Evolutionary conservation across 768 basidiomycete species (phyloP).

Genomic region (Tulasnella sp.): DNA sequence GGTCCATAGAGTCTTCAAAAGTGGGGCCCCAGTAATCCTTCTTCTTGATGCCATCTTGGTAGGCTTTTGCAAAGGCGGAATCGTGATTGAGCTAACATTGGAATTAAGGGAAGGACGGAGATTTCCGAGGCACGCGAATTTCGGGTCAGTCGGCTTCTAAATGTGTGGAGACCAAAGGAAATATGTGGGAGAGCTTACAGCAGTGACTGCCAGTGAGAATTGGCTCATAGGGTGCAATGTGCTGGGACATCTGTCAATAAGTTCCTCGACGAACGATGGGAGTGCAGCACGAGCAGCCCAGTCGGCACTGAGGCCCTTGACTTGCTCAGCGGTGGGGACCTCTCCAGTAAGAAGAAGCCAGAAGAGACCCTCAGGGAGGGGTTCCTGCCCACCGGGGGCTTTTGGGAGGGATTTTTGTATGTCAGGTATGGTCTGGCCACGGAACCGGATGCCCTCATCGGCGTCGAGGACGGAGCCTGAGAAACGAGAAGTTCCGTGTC

Average conservation of each 20-base stretch:
- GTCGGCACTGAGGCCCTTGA: conserved; percentile 73
- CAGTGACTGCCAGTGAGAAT: conserved; percentile 92
- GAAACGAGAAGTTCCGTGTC: not conserved
- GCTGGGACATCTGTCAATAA: conserved; percentile 84
- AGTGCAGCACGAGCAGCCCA: conserved; percentile 90
- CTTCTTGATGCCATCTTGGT: conserved; percentile 84
- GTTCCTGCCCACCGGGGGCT: conserved; percentile 77
- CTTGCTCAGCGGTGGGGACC: conserved; percentile 84
- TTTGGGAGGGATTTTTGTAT: conserved; percentile 79
- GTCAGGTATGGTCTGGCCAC: conserved; percentile 90
- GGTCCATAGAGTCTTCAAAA: conserved; percentile 82
- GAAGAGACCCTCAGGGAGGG: conserved; percentile 88
- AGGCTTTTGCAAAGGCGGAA: conserved; percentile 92
- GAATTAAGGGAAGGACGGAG: conserved; percentile 7
- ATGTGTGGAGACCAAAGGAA: not conserved
- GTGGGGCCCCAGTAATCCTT: conserved; percentile 95
- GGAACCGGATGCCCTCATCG: conserved; percentile 97
- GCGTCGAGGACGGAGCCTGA: conserved; percentile 81
- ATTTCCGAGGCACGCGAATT: too few relatives aligned
- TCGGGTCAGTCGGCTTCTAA: too few relatives aligned
- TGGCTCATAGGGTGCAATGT: conserved; percentile 99
- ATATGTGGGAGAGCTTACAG: conserved; percentile 36
- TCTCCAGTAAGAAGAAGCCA: conserved; percentile 95
- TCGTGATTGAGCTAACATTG: conserved; percentile 69
- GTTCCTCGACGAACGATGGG: conserved; percentile 91